phyloP scores from a whole-genome alignment of 1,284 basidiomycete species.

The Xerocomus minutiporus region DNA sequence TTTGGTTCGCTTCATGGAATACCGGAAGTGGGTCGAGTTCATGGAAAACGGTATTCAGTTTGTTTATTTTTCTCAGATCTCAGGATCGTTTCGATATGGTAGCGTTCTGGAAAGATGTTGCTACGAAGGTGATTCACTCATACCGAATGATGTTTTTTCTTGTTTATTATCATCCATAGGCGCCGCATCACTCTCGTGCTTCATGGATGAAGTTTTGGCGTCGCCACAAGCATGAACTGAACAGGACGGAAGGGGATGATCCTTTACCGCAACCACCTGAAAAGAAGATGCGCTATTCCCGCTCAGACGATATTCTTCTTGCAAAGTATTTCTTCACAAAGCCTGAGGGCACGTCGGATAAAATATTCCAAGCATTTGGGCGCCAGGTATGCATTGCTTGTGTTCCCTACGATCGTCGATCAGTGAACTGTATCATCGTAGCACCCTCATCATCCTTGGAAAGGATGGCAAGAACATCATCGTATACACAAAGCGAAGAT shows the following conservation, averaged over 20 bases:
- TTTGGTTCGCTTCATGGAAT: slow-evolving; percentile 68
- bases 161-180: slow-evolving; percentile 38
- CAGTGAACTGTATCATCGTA: slow-evolving; percentile 27
- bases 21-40: slow-evolving; percentile 51
- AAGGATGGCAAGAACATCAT: slow-evolving; percentile 85
- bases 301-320: slow-evolving; percentile 68
- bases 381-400: slow-evolving; percentile 44
- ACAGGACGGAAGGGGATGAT: slow-evolving; percentile 56
- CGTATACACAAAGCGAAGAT: slow-evolving; percentile 80
- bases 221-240: slow-evolving; percentile 74
- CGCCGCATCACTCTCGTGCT: slow-evolving; percentile 79
- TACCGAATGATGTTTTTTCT: neutral
- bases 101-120: slow-evolving; percentile 80
- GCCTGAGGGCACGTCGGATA: slow-evolving; percentile 73
- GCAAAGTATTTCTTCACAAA: slow-evolving; percentile 66
- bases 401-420: neutral
- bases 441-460: slow-evolving; percentile 84
- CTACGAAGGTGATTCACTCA: slow-evolving; percentile 48
- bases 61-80: slow-evolving; percentile 37
- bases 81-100: slow-evolving; percentile 75
- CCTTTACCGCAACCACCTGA: slow-evolving; percentile 69
- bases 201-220: slow-evolving; percentile 90
- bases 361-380: slow-evolving; percentile 73
- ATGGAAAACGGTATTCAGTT: slow-evolving; percentile 1
- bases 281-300: slow-evolving; percentile 80